Evolutionary conservation across 148 eudicot species (phyloP), one percentile per base, ranked within the genome.

Genomic region (Vaccinium vitisidaea): DNA sequence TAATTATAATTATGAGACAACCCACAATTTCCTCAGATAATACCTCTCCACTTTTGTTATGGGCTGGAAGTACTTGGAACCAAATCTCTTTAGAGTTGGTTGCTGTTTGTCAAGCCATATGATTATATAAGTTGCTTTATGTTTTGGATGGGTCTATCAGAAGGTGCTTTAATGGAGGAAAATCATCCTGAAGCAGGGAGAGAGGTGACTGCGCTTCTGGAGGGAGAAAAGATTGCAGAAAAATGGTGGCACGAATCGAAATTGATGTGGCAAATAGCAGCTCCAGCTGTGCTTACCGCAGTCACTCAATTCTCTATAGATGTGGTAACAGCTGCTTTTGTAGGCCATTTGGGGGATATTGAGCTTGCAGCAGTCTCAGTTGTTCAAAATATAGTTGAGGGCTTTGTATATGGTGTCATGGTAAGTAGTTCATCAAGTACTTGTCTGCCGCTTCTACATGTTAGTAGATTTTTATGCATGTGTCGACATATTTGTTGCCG

Each of bases 301-400:
- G 84, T 50, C 21, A 46, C 84, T 32, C 87, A 85, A 61, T 85
- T 85, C 84, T 81, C 84, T 19, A 59, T 85, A 16, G 80, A 48
- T 16, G 49, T 85, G 21, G 83, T 85, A 13, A 85, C 84, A 10
- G 61, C 75, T 11, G 87, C 87, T 13, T 85, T 85, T 50, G 84
- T 85, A 12, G 87, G 87, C 75, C 87, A 81, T 81, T 81, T 85
- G 63, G 87, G 87, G 16, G 76, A 85, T 7, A 39, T 81, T 16
- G 87, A 85, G 63, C 84, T 85, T 8, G 87, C 87, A n/a, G 87
- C 87, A 9, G 87, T 85, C 63, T 81, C 87, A 30, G 75, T 85
- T 15, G 84, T 85, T 54, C 87, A 85, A 32, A 85, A 85, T 59
- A 80, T 85, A 1, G n/a, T 85, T 75, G 87, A 85, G 81, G 84